A percentile compares a stretch with the other conserved stretches of the same genome.
phyloP scores from a whole-genome alignment of 2,329 filamentous ascomycete genomes.

The Beauveria australis region DNA sequence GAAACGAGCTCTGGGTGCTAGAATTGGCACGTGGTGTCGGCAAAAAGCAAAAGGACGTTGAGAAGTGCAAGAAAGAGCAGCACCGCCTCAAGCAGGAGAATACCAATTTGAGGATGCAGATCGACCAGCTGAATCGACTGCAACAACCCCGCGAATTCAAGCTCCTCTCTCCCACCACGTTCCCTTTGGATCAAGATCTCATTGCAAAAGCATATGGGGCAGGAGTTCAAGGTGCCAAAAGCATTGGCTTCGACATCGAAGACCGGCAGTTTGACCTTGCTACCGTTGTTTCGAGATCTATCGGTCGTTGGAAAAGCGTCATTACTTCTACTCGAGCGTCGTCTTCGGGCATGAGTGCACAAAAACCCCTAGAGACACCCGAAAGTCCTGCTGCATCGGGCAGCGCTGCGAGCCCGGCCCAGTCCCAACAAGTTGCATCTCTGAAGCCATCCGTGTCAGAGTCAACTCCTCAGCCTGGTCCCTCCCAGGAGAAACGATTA shows the following conservation, averaged over 20 bases:
- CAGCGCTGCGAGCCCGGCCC: conserved; percentile 13
- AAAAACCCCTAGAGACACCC: conserved; percentile 38
- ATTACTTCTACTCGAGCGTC: conserved; percentile 42
- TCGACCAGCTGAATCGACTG: conserved; percentile 49
- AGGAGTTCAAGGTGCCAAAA: conserved; percentile 30
- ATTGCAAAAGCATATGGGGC: conserved; percentile 39
- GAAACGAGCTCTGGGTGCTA: conserved; percentile 52
- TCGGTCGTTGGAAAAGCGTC: conserved; percentile 55
- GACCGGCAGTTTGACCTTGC: conserved; percentile 46
- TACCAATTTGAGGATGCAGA: conserved; percentile 46
- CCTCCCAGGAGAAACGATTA: conserved; percentile 19
- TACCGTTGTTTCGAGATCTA: conserved; percentile 43
- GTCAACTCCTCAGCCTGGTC: conserved; percentile 15
- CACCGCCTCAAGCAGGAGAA: conserved; percentile 48
- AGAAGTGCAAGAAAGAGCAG: conserved; percentile 42
- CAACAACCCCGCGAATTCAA: conserved; percentile 55
- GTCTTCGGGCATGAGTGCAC: conserved; percentile 38
- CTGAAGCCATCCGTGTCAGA: conserved; percentile 16
- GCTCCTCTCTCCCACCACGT: conserved; percentile 41
- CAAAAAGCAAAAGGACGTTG: conserved; percentile 46
- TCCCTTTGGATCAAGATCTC: conserved; percentile 42
- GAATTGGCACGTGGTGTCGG: conserved; percentile 54
- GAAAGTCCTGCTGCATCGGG: conserved; percentile 13
- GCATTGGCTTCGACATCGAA: conserved; percentile 39
- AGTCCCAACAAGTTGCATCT: conserved; percentile 16